Conservation (phyloP, 2,329 filamentous ascomycete genomes). For the Botrytis tulipae region DNA sequence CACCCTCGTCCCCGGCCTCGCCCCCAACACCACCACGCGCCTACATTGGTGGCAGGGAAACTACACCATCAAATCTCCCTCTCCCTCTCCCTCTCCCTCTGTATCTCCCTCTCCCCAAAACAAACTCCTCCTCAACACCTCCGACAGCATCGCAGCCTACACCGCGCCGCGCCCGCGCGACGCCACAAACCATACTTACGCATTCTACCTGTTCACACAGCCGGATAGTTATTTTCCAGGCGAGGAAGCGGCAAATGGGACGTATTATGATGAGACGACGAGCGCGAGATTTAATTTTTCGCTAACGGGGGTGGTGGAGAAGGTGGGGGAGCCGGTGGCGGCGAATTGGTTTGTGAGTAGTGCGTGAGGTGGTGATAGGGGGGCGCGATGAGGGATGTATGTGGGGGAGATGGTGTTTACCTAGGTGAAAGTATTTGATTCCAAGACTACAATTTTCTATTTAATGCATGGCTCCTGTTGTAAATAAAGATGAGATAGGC, state of each 20-base stretch:
- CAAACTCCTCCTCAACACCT: not conserved
- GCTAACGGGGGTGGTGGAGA: not conserved
- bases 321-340: not conserved
- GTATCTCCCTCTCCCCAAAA: no score
- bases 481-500: not conserved
- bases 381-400: no score
- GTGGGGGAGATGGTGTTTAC: not conserved
- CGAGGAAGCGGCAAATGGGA: not conserved
- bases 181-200: not conserved
- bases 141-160: not conserved
- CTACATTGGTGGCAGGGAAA: not conserved
- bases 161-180: not conserved
- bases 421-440: not conserved
- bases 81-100: not conserved
- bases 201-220: not conserved
- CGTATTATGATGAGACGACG: not conserved
- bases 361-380: not conserved
- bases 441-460: not conserved
- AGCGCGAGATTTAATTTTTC: not conserved
- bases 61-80: not conserved
- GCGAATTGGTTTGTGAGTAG: not conserved
- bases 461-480: not conserved
- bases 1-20: not conserved
- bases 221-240: not conserved
- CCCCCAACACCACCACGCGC: not conserved